Conservation (phyloP, 805 yeast species). For the Ogataea methanolica region DNA sequence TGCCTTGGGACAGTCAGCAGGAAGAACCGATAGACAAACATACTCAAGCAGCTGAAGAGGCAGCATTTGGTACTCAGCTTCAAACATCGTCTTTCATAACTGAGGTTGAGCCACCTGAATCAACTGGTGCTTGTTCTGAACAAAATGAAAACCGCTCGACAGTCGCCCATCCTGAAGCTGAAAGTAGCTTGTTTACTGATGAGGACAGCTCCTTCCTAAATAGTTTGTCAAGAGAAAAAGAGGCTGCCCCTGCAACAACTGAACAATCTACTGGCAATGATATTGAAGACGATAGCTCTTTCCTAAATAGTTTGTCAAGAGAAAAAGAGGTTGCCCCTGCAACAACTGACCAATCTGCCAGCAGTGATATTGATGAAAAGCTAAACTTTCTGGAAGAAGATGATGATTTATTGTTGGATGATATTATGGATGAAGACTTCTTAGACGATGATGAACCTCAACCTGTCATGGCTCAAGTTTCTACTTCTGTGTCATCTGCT, state of each 20-base stretch:
- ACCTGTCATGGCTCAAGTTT: neutral
- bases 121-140: too few relatives aligned
- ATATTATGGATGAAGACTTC: constrained; percentile 35
- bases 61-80: too few relatives aligned
- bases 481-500: neutral
- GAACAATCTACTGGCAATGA: neutral
- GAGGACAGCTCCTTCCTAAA: constrained; percentile 8
- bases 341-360: neutral
- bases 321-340: neutral
- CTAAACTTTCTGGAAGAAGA: constrained; percentile 39
- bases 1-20: too few relatives aligned
- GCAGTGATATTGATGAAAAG: constrained; percentile 30
- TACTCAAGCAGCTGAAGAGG: too few relatives aligned
- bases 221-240: neutral
- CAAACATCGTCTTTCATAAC: too few relatives aligned
- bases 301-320: constrained; percentile 4
- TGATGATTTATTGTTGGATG: constrained; percentile 36
- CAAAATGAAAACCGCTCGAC: too few relatives aligned
- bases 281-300: constrained; percentile 5
- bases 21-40: too few relatives aligned
- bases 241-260: neutral
- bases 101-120: too few relatives aligned
- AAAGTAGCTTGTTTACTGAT: neutral
- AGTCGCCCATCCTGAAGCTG: too few relatives aligned
- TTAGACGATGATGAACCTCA: constrained; percentile 23